These are phyloP conservation scores for Apium graveolens DNA, from an alignment of 129 eudicot species.

Conservation along the genomic window DNA sequence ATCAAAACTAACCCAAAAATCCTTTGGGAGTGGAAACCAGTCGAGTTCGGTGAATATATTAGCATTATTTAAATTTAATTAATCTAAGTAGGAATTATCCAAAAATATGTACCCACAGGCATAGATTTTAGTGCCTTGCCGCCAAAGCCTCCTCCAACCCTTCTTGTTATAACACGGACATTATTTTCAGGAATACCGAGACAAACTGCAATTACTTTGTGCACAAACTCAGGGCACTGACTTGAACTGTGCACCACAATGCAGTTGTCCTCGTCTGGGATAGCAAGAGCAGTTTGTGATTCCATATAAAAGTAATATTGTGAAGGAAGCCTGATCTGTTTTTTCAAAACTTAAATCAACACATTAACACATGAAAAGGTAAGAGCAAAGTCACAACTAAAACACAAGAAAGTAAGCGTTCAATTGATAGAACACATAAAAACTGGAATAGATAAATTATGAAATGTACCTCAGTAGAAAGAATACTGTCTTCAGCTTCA, in stretches of 20 bases:
- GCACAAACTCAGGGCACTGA: conserved; percentile 66
- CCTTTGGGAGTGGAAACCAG: not conserved
- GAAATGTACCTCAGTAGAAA: conserved; percentile 51
- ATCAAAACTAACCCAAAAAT: not conserved
- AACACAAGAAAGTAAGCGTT: not conserved
- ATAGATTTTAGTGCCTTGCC: conserved; percentile 81
- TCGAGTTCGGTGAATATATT: too few relatives aligned
- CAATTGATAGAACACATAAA: not conserved
- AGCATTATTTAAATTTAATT: too few relatives aligned
- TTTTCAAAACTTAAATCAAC: conserved; percentile 1
- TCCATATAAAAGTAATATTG: conserved; percentile 95
- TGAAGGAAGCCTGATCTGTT: conserved; percentile 70
- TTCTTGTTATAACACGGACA: conserved; percentile 84
- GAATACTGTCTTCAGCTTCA: conserved; percentile 77
- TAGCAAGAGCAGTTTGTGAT: conserved; percentile 84
- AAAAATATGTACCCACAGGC: conserved; percentile 52
- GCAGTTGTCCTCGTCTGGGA: conserved; percentile 98
- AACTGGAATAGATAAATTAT: not conserved
- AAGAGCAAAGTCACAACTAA: not conserved
- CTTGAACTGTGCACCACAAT: conserved; percentile 82
- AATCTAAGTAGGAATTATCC: too few relatives aligned
- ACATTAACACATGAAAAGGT: not conserved
- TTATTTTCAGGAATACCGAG: conserved; percentile 82
- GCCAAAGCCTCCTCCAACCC: conserved; percentile 98
- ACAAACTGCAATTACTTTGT: conserved; percentile 58